Conservation (phyloP, 108 stramenopile species). For the Parietichytrium sp. region DNA sequence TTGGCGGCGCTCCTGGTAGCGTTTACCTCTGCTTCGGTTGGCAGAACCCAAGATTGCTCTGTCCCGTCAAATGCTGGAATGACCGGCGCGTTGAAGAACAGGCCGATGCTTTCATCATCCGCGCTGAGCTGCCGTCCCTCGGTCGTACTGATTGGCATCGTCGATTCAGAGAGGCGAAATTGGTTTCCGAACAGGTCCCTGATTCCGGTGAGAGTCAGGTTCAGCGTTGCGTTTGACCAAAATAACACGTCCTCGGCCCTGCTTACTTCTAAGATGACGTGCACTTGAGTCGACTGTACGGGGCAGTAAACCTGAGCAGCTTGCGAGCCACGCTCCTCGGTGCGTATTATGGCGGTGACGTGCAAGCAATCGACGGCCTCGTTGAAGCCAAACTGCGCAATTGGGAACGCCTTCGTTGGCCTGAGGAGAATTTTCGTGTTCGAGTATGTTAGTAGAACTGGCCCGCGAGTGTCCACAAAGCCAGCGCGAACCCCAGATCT, state of each 20-base stretch:
- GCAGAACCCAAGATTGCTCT: too few relatives aligned
- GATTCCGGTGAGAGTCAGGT: neutral
- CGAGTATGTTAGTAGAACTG: neutral
- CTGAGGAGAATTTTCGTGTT: neutral
- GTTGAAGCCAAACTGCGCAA: neutral
- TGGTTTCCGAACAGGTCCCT: neutral
- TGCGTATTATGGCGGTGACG: neutral
- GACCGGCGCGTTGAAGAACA: too few relatives aligned
- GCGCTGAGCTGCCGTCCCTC: too few relatives aligned
- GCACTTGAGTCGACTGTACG: neutral
- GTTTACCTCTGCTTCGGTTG: too few relatives aligned
- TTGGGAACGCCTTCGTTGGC: neutral
- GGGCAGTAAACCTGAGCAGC: neutral
- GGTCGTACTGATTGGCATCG: too few relatives aligned
- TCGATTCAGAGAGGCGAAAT: too few relatives aligned
- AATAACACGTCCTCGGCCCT: neutral
- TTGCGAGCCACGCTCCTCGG: neutral
- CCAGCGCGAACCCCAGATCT: neutral
- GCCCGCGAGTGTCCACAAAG: neutral
- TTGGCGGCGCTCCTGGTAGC: too few relatives aligned
- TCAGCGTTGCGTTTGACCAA: neutral
- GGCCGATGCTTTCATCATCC: too few relatives aligned
- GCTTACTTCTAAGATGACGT: neutral
- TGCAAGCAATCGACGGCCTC: neutral
- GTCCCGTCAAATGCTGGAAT: too few relatives aligned